Evolutionary conservation across 2,329 filamentous ascomycete species (phyloP).

Genomic region (Alternaria arborescens): DNA sequence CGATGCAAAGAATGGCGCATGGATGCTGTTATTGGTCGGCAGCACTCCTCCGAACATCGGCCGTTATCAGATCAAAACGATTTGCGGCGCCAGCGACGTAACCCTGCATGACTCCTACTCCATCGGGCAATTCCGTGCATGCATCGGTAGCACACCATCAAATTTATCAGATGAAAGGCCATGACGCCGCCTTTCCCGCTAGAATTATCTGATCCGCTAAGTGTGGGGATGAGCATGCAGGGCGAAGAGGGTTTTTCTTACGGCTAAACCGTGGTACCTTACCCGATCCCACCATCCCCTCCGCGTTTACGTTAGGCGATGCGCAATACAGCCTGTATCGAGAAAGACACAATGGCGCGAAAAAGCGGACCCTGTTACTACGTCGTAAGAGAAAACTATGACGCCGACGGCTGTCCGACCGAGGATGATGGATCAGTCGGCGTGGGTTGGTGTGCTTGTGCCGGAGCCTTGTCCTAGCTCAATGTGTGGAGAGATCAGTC

Average conservation of each 20-base stretch:
- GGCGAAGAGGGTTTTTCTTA: constrained; percentile 25
- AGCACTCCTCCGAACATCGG: constrained; percentile 33
- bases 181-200: constrained; percentile 23
- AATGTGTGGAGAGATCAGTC: constrained; percentile 24
- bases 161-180: constrained; percentile 47
- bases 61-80: constrained; percentile 44
- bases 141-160: constrained; percentile 19
- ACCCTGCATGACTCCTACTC: constrained; percentile 32
- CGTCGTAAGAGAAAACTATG: constrained; percentile 23
- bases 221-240: constrained; percentile 23
- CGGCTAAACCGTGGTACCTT: constrained; percentile 32
- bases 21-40: constrained; percentile 6
- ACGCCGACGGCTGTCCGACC: constrained; percentile 28
- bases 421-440: constrained; percentile 18
- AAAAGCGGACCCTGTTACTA: constrained; percentile 14
- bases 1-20: constrained; percentile 3
- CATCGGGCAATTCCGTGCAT: constrained; percentile 31
- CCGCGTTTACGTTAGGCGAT: constrained; percentile 29
- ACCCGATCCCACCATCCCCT: constrained; percentile 6
- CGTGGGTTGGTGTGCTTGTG: constrained; percentile 9
- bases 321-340: constrained; percentile 10
- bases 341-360: neutral
- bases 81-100: constrained; percentile 31
- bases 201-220: constrained; percentile 44
- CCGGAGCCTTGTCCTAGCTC: constrained; percentile 22